Base-by-base conservation (phyloP, 2,329 filamentous ascomycete genomes). In the Metarhizium anisopliae region DNA sequence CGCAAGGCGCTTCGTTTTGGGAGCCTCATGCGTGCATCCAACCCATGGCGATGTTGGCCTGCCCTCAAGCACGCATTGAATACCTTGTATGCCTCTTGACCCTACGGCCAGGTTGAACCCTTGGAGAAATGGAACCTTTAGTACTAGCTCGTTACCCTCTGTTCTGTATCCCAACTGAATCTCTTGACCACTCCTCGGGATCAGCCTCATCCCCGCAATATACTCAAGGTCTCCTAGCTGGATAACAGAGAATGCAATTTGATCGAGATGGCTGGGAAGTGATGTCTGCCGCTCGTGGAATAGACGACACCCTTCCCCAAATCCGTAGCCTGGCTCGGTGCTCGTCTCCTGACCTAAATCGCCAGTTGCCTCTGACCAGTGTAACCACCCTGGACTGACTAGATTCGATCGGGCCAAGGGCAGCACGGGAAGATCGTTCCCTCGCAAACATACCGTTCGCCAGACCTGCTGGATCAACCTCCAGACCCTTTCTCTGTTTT, bases 1-100 rank as follows among this genome's bases (percentile, higher is more conserved):
- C n/a, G 18, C n/a, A 18, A 55, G 53, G 14, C 47, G 53, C 25
- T 45, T 55, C 13, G 51, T 56, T 43, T 50, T 35, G 25, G 51
- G 51, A 30, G 25, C 16, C 18, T 32, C 29, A 3, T 25, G n/a
- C 14, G 51, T n/a, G 13, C 38, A 25, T 52, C 51, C 25, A 25
- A 25, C 25, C 25, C 25, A 25, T 25, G 25, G 25, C 25, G 25
- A 25, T 25, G 25, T 25, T 25, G 25, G 4, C 25, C 25, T 25
- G 25, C 25, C 25, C 25, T 25, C 25, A 25, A 43, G 7, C 20
- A 45, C 20, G 40, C 36, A 43, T 18, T 52, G 51, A 5, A 52
- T n/a, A 45, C 51, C 38, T 43, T 45, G 51, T 52, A 52, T 43
- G 20, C 51, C 51, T 32, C 35, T 32, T n/a, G 51, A 47, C 25